Percentiles rank a stretch among this genome's conserved stretches.
Conservation (phyloP, 2,329 filamentous ascomycete genomes). For the Leptographium lundbergii region DNA sequence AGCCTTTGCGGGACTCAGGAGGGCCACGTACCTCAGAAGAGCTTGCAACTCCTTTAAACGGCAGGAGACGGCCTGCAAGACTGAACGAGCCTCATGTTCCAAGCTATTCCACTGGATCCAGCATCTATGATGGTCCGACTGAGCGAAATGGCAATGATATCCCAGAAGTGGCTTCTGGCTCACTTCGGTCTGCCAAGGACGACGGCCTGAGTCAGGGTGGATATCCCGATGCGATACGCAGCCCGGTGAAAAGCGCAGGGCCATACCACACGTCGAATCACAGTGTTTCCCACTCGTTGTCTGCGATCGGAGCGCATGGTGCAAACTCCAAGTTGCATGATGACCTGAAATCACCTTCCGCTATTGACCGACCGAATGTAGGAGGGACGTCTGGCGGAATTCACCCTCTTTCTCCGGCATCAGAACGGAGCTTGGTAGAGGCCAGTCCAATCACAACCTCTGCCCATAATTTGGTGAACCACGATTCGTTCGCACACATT, state of each 20-base stretch:
- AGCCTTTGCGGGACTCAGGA: slow-evolving; percentile 27
- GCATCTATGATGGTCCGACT: slow-evolving; percentile 23
- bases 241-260: slow-evolving; percentile 24
- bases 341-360: slow-evolving; percentile 30
- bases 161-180: slow-evolving; percentile 16
- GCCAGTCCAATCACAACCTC: slow-evolving; percentile 45
- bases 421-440: slow-evolving; percentile 32
- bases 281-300: background rate
- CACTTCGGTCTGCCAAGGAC: slow-evolving; percentile 24
- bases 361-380: slow-evolving; percentile 42
- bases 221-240: slow-evolving; percentile 29
- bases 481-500: slow-evolving; percentile 41
- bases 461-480: slow-evolving; percentile 44
- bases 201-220: slow-evolving; percentile 33
- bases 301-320: background rate
- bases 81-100: slow-evolving; percentile 19
- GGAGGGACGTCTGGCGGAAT: slow-evolving; percentile 24
- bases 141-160: slow-evolving; percentile 15
- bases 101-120: slow-evolving; percentile 22
- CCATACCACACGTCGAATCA: slow-evolving; percentile 12
- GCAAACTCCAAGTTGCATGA: slow-evolving; percentile 14
- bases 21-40: slow-evolving; percentile 28
- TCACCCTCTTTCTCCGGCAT: background rate
- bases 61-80: slow-evolving; percentile 24
- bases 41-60: slow-evolving; percentile 26